phyloP scores from a whole-genome alignment of 2,329 filamentous ascomycete genomes.

The Parascedosporium putredinis region DNA sequence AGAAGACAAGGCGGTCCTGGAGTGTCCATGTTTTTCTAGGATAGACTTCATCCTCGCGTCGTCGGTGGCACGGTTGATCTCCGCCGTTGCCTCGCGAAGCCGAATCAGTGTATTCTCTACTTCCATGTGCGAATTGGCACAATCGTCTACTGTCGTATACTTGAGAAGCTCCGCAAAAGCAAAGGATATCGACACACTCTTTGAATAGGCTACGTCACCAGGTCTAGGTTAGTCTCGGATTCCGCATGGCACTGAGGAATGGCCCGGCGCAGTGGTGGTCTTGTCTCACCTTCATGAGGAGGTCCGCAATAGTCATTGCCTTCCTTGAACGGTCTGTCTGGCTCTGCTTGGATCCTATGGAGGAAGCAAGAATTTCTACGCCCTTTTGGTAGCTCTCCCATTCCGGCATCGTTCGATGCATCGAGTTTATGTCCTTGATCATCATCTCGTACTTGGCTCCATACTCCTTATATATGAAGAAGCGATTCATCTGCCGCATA shows the following conservation, averaged over 20 bases:
- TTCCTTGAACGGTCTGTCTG: conserved; percentile 56
- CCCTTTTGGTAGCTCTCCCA: conserved; percentile 79
- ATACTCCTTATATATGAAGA: conserved; percentile 87
- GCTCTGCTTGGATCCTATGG: conserved; percentile 59
- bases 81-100: conserved; percentile 63
- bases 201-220: conserved; percentile 65
- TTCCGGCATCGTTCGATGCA: conserved; percentile 56
- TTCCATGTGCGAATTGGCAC: conserved; percentile 70
- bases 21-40: conserved; percentile 74
- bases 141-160: conserved; percentile 74
- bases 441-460: conserved; percentile 82
- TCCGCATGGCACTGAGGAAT: too few relatives aligned
- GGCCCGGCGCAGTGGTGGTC: too few relatives aligned
- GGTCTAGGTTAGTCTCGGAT: conserved; percentile 6
- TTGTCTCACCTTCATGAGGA: conserved; percentile 75
- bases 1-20: conserved; percentile 70
- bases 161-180: conserved; percentile 76
- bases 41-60: conserved; percentile 58
- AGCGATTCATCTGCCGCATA: conserved; percentile 59
- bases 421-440: conserved; percentile 62
- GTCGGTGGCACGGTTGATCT: conserved; percentile 77
- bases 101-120: conserved; percentile 63
- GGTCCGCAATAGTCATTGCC: conserved; percentile 70
- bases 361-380: conserved; percentile 70
- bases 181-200: conserved; percentile 85